phyloP scores from a whole-genome alignment of 139 green algal genomes.

The Pseudopediastrum boryanum region DNA sequence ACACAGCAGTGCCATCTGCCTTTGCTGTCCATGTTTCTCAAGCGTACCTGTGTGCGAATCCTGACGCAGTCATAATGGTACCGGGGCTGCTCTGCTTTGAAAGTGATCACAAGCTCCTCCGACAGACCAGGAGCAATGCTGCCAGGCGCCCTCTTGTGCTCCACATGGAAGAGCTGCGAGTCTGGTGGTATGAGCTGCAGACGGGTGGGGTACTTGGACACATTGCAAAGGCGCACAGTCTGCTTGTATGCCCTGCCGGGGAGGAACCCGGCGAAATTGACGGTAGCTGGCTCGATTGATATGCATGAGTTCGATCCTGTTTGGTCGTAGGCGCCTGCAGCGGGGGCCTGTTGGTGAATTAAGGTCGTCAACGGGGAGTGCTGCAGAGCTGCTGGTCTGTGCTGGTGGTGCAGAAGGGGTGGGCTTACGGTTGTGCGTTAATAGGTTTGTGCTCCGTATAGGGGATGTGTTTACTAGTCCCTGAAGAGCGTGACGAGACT shows the following conservation, averaged over 20 bases:
- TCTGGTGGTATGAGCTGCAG: slow-evolving; percentile 21
- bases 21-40: neutral
- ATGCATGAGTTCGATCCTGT: neutral
- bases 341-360: too few relatives aligned
- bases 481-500: too few relatives aligned
- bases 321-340: slow-evolving; percentile 7
- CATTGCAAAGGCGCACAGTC: slow-evolving; percentile 9
- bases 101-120: slow-evolving; percentile 23
- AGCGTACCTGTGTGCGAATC: slow-evolving; percentile 24
- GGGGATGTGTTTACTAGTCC: too few relatives aligned
- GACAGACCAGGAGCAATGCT: slow-evolving; percentile 21
- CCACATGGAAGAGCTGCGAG: neutral
- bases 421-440: slow-evolving; percentile 26
- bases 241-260: neutral
- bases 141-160: slow-evolving; percentile 7
- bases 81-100: neutral
- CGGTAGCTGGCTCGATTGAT: neutral
- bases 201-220: neutral
- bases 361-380: too few relatives aligned
- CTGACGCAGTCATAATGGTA: slow-evolving; percentile 25
- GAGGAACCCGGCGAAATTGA: slow-evolving; percentile 26
- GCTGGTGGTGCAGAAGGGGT: too few relatives aligned
- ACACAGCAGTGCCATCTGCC: neutral
- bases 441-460: too few relatives aligned
- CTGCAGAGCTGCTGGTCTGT: too few relatives aligned